Evolutionary conservation across 345 rosid genomes (phyloP).

Genomic region (Gossypium herbaceum): DNA sequence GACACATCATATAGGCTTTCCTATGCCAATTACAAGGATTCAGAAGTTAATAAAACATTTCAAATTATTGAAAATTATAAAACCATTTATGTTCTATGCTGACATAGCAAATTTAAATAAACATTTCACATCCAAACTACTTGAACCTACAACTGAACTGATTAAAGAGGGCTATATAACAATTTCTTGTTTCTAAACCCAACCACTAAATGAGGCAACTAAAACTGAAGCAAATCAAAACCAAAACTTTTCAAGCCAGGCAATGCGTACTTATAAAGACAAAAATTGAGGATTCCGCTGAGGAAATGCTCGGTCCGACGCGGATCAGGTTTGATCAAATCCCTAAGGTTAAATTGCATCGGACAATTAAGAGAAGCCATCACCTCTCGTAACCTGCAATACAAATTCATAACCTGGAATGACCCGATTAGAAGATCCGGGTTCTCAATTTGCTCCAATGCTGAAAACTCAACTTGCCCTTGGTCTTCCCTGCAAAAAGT

Average conservation of each 20-base stretch:
- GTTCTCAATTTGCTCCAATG: constrained; percentile 78
- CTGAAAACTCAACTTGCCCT: constrained; percentile 71
- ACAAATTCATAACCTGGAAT: constrained; percentile 40
- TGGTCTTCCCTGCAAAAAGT: constrained; percentile 55
- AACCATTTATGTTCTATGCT: neutral
- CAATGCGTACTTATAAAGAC: constrained; percentile 63
- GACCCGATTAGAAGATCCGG: constrained; percentile 71
- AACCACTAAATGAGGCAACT: neutral
- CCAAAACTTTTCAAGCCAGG: neutral
- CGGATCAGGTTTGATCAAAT: constrained; percentile 57
- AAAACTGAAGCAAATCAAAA: neutral
- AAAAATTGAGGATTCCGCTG: constrained; percentile 74
- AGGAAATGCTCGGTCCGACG: constrained; percentile 63
- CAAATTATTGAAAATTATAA: neutral
- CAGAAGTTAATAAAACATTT: neutral
- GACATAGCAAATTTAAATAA: neutral
- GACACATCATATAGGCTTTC: neutral
- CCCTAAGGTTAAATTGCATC: constrained; percentile 49
- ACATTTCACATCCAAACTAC: neutral
- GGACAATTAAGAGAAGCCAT: constrained; percentile 52
- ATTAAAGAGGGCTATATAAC: neutral
- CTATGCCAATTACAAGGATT: neutral
- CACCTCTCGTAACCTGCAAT: constrained; percentile 42
- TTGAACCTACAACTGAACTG: neutral
- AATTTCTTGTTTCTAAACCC: neutral